Percentiles rank a stretch among this genome's conserved stretches.
Evolutionary conservation across 176 grass and related monocot species (phyloP).

Genomic region (Eremochloa ophiuroides): DNA sequence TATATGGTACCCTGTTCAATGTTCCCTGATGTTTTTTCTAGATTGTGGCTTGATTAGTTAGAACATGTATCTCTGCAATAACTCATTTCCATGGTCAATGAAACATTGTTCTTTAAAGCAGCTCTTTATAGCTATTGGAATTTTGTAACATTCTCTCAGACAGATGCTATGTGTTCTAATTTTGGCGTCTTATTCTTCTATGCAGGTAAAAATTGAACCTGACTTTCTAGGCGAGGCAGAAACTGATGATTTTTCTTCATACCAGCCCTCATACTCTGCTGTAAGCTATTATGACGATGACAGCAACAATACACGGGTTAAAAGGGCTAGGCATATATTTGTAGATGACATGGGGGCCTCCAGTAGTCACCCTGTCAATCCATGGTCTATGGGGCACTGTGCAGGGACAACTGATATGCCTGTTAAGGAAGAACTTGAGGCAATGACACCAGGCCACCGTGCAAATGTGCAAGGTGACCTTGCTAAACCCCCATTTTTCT

Average conservation of each 20-base stretch:
- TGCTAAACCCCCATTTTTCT: slow-evolving; percentile 58
- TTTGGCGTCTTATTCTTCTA: not conserved
- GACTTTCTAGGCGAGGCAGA: slow-evolving; percentile 35
- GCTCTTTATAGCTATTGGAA: not conserved
- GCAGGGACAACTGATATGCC: not conserved
- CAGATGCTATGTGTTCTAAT: slow-evolving; percentile 3
- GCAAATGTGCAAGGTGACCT: not conserved
- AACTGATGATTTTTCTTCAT: slow-evolving; percentile 27
- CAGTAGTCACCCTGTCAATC: slow-evolving; percentile 16
- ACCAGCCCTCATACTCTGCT: slow-evolving; percentile 25
- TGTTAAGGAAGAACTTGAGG: slow-evolving; percentile 44
- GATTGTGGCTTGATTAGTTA: not conserved
- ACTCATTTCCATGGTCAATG: not conserved
- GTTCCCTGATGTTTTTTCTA: not conserved
- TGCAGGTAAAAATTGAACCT: slow-evolving; percentile 41
- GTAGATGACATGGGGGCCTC: slow-evolving; percentile 29
- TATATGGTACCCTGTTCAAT: not conserved
- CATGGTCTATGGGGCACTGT: slow-evolving; percentile 13
- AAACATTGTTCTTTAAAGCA: not conserved
- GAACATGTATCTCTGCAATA: not conserved
- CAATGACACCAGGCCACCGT: not conserved
- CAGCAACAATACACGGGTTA: slow-evolving; percentile 2
- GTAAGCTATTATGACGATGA: slow-evolving; percentile 19
- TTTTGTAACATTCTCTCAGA: slow-evolving; percentile 14
- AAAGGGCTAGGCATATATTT: slow-evolving; percentile 47